phyloP scores from a whole-genome alignment of 2,329 filamentous ascomycete species.

The Diplodia seriata region DNA sequence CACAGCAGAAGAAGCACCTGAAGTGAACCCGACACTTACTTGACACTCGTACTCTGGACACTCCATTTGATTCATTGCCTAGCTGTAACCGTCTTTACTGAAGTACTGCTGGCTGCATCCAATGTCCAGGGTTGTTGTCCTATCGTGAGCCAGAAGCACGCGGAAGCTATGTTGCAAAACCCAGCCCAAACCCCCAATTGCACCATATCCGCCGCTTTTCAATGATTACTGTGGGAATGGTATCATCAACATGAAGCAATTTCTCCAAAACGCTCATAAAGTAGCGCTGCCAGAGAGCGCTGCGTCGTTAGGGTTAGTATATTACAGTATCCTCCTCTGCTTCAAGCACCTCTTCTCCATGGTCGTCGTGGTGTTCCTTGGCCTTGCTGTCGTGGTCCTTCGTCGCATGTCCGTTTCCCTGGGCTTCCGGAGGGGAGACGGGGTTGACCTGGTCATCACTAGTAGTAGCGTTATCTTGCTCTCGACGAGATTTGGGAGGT shows the following conservation, averaged over 20 bases:
- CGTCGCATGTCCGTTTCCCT: constrained; percentile 34
- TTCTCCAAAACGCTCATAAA: constrained; percentile 18
- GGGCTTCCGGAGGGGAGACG: constrained; percentile 35
- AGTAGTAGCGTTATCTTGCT: constrained; percentile 27
- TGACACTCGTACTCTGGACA: not conserved
- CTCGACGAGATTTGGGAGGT: constrained; percentile 37
- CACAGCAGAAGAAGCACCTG: no score
- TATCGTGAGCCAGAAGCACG: not conserved
- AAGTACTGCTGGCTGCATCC: not conserved
- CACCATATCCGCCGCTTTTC: not conserved
- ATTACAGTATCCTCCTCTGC: constrained; percentile 91
- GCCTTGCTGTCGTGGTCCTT: constrained; percentile 39
- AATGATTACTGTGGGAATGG: constrained; percentile 17
- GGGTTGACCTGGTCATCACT: constrained; percentile 25
- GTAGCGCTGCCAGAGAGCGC: constrained; percentile 6
- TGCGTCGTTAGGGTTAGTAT: constrained; percentile 65
- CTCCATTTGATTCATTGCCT: not conserved
- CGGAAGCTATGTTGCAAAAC: constrained; percentile 21
- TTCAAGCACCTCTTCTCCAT: constrained; percentile 79
- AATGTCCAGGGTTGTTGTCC: not conserved
- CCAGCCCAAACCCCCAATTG: not conserved
- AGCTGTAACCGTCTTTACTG: not conserved
- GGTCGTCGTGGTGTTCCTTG: constrained; percentile 58
- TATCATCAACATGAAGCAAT: constrained; percentile 23
- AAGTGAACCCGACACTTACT: no score